phyloP scores from a whole-genome alignment of 2,329 filamentous ascomycete genomes.

The Ceratocystiopsis minuta region DNA sequence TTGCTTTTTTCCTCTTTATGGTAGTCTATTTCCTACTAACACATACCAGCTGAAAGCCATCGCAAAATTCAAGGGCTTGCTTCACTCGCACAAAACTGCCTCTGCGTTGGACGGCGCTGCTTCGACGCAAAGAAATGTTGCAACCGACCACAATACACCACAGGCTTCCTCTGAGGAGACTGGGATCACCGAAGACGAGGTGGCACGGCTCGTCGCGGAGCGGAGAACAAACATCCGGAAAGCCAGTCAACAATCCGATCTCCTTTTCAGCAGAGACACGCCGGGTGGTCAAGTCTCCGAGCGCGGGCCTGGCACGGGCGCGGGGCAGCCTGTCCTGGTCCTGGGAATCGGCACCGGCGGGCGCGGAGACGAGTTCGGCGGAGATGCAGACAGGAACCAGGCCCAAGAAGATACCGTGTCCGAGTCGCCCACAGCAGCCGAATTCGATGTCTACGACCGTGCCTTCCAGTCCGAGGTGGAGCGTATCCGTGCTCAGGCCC shows the following conservation, averaged over 20 bases:
- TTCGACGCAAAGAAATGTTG: no score
- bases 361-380: constrained; percentile 26
- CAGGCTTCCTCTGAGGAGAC: no score
- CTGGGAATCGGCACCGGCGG: constrained; percentile 58
- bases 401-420: constrained; percentile 34
- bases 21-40: not conserved
- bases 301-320: no score
- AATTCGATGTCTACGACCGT: constrained; percentile 74
- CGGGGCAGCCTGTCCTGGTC: constrained; percentile 24
- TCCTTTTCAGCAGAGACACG: no score
- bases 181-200: constrained; percentile 20
- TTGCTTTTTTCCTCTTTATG: not conserved
- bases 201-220: constrained; percentile 29
- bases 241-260: constrained; percentile 4
- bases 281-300: no score
- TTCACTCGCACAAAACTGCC: constrained; percentile 25
- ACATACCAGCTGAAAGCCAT: constrained; percentile 67
- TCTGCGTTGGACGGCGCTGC: no score
- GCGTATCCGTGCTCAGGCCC: constrained; percentile 34
- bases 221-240: constrained; percentile 24
- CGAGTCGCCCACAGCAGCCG: constrained; percentile 69
- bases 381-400: constrained; percentile 17
- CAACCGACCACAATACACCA: no score
- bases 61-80: constrained; percentile 64
- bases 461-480: constrained; percentile 73